Conservation (phyloP, 2,329 filamentous ascomycete genomes). For the Sclerotinia borealis region DNA sequence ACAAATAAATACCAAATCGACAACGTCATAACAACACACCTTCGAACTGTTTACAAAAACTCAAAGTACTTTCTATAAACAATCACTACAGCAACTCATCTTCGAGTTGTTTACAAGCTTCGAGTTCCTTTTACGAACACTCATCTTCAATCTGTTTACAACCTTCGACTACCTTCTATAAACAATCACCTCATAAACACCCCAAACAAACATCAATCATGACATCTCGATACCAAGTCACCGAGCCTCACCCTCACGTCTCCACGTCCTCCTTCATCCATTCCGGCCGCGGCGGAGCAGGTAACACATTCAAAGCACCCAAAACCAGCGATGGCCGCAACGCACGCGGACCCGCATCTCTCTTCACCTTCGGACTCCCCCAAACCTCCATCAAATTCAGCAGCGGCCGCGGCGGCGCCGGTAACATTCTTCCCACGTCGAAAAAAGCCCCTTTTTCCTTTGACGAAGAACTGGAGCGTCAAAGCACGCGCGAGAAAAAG, state of each 20-base stretch:
- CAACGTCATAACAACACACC: neutral
- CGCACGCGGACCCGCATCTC: constrained; percentile 29
- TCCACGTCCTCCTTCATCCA: constrained; percentile 24
- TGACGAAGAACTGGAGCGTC: constrained; percentile 30
- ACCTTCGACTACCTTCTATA: neutral
- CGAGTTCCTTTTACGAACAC: too few species aligned
- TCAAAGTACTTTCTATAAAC: too few species aligned
- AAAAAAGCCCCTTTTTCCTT: constrained; percentile 31
- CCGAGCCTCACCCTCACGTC: constrained; percentile 31
- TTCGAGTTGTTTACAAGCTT: too few species aligned
- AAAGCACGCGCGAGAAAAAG: constrained; percentile 27
- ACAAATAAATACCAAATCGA: neutral
- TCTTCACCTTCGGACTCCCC: constrained; percentile 26
- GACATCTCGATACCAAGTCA: constrained; percentile 25
- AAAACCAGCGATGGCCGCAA: constrained; percentile 23
- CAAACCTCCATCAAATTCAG: constrained; percentile 25
- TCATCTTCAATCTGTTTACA: too few species aligned
- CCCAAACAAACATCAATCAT: constrained; percentile 13
- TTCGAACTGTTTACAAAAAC: too few species aligned
- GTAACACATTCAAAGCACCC: constrained; percentile 31
- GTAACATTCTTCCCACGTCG: constrained; percentile 28
- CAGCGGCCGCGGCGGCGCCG: constrained; percentile 30
- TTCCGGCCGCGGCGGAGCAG: constrained; percentile 31
- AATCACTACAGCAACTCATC: too few species aligned
- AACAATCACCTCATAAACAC: neutral